Evolutionary conservation across 352 stramenopile genomes (phyloP), one percentile per base, ranked within the genome.

Genomic region (Globisporangium nodosum): DNA sequence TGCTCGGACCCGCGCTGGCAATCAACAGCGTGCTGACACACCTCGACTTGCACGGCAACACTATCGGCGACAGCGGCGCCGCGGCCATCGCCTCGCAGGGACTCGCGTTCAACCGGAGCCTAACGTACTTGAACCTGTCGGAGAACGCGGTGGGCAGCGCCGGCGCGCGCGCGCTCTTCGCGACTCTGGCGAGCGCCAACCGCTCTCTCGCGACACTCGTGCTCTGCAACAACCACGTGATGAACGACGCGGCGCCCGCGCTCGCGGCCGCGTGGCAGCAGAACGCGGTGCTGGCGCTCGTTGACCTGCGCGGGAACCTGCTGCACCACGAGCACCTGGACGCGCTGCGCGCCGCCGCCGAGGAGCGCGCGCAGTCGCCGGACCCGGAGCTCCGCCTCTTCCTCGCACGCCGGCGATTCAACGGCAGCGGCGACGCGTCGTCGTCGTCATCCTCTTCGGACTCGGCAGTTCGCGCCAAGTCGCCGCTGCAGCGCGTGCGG

Each of bases 41-140:
- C 35, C 55, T 92, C 16, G 78, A 91, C 49, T 56, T 91, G 13
- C 74, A 83, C 45, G 81, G 75, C 9, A 91, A 91, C 53, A 56
- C 51, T 2, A 58, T 90, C 24, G 54, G 68, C 16, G 77, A 92
- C 56, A 56, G 40, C 11, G 76, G 61, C 12, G 73, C 77, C 2
- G 27, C 58, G 0, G 53, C 66, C 0, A 76, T 90, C 9, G 81
- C 81, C 1, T 66, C 40, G 8, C 40, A 60, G 2, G 81, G 81
- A 3, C 69, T 92, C 21, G 20, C 49, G 3, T 31, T 57, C 20
- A 90, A 87, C 56, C 35, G 47, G 27, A 70, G 65, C 27, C 68
- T 92, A 0, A 40, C 60, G 5, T 78, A 78, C 24, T 58, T 92
- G 40, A 88, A 82, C 52, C 57, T 92, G 49, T 69, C 77, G 11